phyloP scores from a whole-genome alignment of 495 filamentous ascomycete species.

The Melanomma pulvis-pyrius region DNA sequence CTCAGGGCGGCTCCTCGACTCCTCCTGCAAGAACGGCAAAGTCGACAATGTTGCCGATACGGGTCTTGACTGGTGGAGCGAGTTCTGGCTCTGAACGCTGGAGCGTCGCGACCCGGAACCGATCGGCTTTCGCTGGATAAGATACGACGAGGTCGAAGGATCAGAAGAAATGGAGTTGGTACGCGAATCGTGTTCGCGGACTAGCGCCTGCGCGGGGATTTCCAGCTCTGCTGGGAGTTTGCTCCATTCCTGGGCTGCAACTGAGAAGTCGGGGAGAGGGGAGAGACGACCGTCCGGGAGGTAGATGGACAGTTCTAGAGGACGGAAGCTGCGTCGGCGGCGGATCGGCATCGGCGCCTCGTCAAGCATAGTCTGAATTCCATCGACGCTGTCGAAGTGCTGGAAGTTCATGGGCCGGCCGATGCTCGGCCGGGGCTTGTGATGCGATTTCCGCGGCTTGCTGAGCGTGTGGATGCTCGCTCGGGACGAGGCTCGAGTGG shows the following conservation, averaged over 20 bases:
- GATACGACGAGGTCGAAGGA: constrained; percentile 28
- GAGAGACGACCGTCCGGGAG: constrained; percentile 67
- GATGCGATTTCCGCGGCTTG: constrained; percentile 28
- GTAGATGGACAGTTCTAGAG: constrained; percentile 77
- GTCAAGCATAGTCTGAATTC: constrained; percentile 32
- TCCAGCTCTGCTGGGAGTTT: constrained; percentile 30
- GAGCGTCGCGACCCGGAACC: constrained; percentile 31
- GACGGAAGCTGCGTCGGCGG: constrained; percentile 56
- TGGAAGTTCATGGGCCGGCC: constrained; percentile 35
- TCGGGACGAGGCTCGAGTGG: constrained; percentile 36
- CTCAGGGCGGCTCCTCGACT: constrained; percentile 23
- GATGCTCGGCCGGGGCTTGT: constrained; percentile 34
- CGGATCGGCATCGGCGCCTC: constrained; percentile 33
- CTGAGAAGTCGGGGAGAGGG: constrained; percentile 55
- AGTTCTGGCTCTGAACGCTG: constrained; percentile 19
- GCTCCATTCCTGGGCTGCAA: constrained; percentile 21
- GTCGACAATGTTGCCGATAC: constrained; percentile 9
- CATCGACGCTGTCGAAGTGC: constrained; percentile 25
- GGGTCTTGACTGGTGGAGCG: constrained; percentile 19
- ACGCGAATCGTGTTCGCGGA: constrained; percentile 23
- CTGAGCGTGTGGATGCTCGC: constrained; percentile 23
- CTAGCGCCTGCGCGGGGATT: constrained; percentile 31
- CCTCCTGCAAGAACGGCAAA: constrained; percentile 21
- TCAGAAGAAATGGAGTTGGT: constrained; percentile 27
- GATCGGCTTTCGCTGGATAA: constrained; percentile 35